Percentiles rank a stretch among this genome's conserved stretches.
phyloP scores from a whole-genome alignment of 768 basidiomycete genomes.

The Agaricus blazei region DNA sequence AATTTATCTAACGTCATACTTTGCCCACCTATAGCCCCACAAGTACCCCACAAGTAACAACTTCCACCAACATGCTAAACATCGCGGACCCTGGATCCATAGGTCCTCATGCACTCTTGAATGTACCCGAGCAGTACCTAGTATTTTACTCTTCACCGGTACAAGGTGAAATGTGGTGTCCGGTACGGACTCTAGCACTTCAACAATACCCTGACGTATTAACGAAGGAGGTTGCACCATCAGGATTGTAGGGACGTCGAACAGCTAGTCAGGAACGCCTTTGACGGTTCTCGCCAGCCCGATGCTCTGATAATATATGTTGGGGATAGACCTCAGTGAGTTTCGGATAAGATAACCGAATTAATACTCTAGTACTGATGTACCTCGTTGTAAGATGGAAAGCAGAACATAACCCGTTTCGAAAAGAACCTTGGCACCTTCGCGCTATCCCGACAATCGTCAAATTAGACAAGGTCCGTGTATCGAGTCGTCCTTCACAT shows the following conservation, averaged over 20 bases:
- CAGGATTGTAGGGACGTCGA: slow-evolving; percentile 69
- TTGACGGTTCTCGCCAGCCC: slow-evolving; percentile 38
- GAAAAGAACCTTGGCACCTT: slow-evolving; percentile 59
- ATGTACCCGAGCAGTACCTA: slow-evolving; percentile 45
- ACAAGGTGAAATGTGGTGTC: slow-evolving; percentile 65
- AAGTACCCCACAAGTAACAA: slow-evolving; percentile 12
- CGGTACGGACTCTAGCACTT: slow-evolving; percentile 34
- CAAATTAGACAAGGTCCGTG: slow-evolving; percentile 49
- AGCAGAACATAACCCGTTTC: slow-evolving; percentile 48
- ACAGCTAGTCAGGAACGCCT: slow-evolving; percentile 43
- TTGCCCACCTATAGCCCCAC: neutral
- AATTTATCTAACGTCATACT: too few relatives aligned
- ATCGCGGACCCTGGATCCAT: slow-evolving; percentile 26
- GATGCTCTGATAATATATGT: slow-evolving; percentile 63
- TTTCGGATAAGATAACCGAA: slow-evolving; percentile 1
- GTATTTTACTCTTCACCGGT: slow-evolving; percentile 71
- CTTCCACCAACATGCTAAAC: slow-evolving; percentile 40
- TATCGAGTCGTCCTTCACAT: slow-evolving; percentile 1
- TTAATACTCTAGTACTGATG: neutral
- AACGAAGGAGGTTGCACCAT: neutral
- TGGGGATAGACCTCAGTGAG: slow-evolving; percentile 60
- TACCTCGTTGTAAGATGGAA: slow-evolving; percentile 53
- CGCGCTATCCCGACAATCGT: slow-evolving; percentile 63
- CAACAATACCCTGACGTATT: neutral
- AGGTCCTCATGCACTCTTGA: slow-evolving; percentile 30